These are phyloP conservation scores for apple (Malus domestica) DNA, from an alignment of 306 rosid genomes.

Conservation along the genomic window DNA sequence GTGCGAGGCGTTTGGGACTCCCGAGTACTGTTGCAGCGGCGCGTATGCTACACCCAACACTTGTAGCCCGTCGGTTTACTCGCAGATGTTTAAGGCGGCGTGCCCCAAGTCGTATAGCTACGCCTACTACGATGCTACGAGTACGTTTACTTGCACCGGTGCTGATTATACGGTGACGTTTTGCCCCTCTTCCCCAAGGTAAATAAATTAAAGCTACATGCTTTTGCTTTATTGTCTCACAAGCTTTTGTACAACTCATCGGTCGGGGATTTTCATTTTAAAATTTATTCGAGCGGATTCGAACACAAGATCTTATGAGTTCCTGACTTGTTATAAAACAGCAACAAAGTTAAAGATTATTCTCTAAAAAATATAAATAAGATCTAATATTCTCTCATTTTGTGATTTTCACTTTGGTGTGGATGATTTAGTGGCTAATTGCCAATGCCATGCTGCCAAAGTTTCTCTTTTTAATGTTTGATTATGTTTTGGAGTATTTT, in stretches of 20 bases:
- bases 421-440: not conserved
- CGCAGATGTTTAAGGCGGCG: conserved; percentile 57
- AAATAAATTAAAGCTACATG: not conserved
- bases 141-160: conserved; percentile 52
- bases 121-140: conserved; percentile 51
- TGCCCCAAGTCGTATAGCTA: conserved; percentile 59
- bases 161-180: conserved; percentile 59
- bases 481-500: not conserved
- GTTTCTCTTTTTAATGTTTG: conserved; percentile 20
- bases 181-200: conserved; percentile 64
- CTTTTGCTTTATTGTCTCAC: not conserved
- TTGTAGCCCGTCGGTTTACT: conserved; percentile 49
- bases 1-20: conserved; percentile 86
- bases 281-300: too few species aligned
- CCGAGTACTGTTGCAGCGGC: conserved; percentile 77
- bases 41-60: conserved; percentile 43
- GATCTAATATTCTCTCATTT: not conserved
- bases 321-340: too few species aligned
- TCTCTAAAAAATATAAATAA: not conserved
- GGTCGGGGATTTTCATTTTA: not conserved
- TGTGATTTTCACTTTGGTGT: not conserved
- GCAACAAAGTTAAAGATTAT: not conserved
- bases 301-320: too few species aligned
- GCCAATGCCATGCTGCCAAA: conserved; percentile 22
- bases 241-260: not conserved